Conservation (phyloP, 2,329 filamentous ascomycete species). For the Aurifilum marmelostoma region DNA sequence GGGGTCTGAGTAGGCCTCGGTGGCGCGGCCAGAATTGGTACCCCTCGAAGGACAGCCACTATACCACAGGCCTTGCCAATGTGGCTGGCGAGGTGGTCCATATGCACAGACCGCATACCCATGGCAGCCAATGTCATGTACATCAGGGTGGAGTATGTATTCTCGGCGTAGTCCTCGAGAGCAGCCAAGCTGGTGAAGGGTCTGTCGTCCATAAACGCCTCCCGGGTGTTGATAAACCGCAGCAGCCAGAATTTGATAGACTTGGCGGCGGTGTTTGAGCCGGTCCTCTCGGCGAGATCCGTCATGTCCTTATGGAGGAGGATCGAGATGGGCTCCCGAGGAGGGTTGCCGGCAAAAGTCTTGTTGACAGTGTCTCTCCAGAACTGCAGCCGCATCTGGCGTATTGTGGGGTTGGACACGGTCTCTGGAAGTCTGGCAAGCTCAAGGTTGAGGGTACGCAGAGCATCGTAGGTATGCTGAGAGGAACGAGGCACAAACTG, state of each 20-base stretch:
- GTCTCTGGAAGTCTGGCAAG: constrained; percentile 87
- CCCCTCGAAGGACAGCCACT: constrained; percentile 78
- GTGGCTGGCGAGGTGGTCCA: constrained; percentile 92
- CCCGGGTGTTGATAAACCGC: constrained; percentile 78
- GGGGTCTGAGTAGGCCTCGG: constrained; percentile 54
- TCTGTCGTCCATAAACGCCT: constrained; percentile 80
- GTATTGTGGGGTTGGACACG: constrained; percentile 85
- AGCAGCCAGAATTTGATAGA: constrained; percentile 73
- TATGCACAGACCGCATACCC: constrained; percentile 77
- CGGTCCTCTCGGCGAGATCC: constrained; percentile 55
- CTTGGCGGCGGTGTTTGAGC: constrained; percentile 45
- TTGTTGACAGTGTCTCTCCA: constrained; percentile 85
- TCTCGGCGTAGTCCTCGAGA: constrained; percentile 88
- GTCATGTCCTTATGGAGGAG: constrained; percentile 75
- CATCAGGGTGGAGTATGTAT: constrained; percentile 90
- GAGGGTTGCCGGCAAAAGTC: constrained; percentile 76
- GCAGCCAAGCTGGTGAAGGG: constrained; percentile 75
- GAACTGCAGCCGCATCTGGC: constrained; percentile 89
- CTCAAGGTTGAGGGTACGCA: constrained; percentile 92
- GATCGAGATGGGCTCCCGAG: constrained; percentile 88
- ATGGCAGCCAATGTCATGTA: constrained; percentile 84
- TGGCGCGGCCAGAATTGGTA: constrained; percentile 85
- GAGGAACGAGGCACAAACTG: constrained; percentile 78
- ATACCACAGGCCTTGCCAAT: constrained; percentile 95
- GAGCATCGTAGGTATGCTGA: constrained; percentile 83